Conservation (phyloP, 495 filamentous ascomycete species). For the Amorphotheca resinae region DNA sequence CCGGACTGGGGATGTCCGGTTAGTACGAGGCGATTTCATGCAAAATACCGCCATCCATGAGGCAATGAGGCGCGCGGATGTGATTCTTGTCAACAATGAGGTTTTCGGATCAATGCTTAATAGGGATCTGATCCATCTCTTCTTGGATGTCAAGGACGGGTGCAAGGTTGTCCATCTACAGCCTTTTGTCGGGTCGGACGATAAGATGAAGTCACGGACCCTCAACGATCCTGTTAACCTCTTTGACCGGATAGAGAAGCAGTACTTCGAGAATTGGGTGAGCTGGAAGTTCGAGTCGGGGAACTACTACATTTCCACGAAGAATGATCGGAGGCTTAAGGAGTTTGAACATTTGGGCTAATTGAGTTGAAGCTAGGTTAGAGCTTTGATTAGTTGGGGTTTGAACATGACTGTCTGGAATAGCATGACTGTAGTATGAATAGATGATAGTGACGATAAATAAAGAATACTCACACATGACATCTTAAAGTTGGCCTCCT, state of each 20-base stretch:
- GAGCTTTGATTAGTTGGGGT: constrained; percentile 4
- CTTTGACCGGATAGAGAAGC: constrained; percentile 56
- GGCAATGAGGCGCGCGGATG: constrained; percentile 71
- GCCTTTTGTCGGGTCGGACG: constrained; percentile 61
- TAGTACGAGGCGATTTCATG: constrained; percentile 78
- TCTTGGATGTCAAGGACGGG: constrained; percentile 87
- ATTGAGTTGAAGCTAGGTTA: constrained; percentile 9
- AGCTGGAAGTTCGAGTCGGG: constrained; percentile 85
- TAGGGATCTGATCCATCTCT: constrained; percentile 74
- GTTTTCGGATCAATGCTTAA: constrained; percentile 82
- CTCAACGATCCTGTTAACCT: constrained; percentile 66
- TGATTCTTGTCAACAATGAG: constrained; percentile 94
- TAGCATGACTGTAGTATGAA: too few species aligned
- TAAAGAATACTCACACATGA: too few species aligned
- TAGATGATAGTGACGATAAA: too few species aligned
- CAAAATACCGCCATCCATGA: constrained; percentile 55
- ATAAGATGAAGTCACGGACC: constrained; percentile 57
- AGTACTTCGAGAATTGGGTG: constrained; percentile 72
- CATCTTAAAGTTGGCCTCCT: too few species aligned
- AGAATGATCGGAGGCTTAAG: constrained; percentile 40
- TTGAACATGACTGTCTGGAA: constrained; percentile 3
- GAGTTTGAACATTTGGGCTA: constrained; percentile 10
- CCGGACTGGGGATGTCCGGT: constrained; percentile 58
- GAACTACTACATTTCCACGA: constrained; percentile 77
- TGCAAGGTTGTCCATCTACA: constrained; percentile 77